phyloP scores from a whole-genome alignment of 2,329 filamentous ascomycete species.

The Trichoderma gracile region DNA sequence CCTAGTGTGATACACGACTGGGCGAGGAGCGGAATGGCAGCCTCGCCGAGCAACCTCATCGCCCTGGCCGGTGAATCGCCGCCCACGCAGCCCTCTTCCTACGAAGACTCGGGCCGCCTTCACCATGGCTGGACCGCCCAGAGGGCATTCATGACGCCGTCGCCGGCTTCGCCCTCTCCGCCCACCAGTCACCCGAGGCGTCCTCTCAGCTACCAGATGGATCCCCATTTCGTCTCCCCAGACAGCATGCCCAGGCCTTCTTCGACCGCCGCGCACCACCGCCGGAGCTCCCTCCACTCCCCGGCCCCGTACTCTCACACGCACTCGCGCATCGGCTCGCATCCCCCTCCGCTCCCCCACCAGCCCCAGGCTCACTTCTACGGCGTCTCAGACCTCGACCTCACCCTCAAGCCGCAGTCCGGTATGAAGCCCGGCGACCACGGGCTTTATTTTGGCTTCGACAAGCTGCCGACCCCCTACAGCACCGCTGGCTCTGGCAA shows the following conservation, averaged over 20 bases:
- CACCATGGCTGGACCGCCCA: conserved; percentile 50
- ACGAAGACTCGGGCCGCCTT: conserved; percentile 49
- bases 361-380: conserved; percentile 78
- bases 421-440: conserved; percentile 64
- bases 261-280: conserved; percentile 36
- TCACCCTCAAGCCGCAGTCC: conserved; percentile 59
- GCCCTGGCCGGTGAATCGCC: conserved; percentile 54
- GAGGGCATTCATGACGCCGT: conserved; percentile 47
- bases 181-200: conserved; percentile 42
- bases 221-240: conserved; percentile 46
- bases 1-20: conserved; percentile 52
- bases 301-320: conserved; percentile 41
- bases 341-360: conserved; percentile 68
- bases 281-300: conserved; percentile 54
- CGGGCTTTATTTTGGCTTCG: conserved; percentile 80
- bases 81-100: conserved; percentile 54
- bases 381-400: conserved; percentile 70
- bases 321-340: conserved; percentile 46
- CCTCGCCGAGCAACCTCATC: conserved; percentile 56
- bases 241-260: conserved; percentile 44
- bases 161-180: conserved; percentile 46
- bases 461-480: conserved; percentile 60
- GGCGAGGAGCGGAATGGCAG: conserved; percentile 46
- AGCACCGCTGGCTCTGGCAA: conserved; percentile 54
- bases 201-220: conserved; percentile 58